Evolutionary conservation across 2,329 filamentous ascomycete genomes (phyloP), one percentile per base, ranked within the genome.

Genomic region (Arachnomyces sp.): DNA sequence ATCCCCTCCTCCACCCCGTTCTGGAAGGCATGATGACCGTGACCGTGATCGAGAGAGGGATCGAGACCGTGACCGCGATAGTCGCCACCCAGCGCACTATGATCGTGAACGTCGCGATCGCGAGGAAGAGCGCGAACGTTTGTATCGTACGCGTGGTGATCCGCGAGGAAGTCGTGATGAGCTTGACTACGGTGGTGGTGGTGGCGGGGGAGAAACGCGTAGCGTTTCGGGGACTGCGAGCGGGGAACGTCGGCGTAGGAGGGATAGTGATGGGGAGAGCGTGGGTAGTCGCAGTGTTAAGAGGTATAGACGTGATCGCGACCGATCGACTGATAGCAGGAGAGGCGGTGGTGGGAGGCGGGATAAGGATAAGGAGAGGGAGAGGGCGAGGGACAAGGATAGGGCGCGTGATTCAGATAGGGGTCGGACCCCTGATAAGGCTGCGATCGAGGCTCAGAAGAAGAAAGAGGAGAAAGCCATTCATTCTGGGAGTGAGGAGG

Each of bases 401-500:
- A 70, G 64, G 69, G 75, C 69, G 71, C 82, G 53, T 66, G 66
- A 60, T 70, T n/a, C n/a, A 28, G 49, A 49, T 36, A 52, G 52
- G 32, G 54, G 57, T 38, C 56, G 51, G 34, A 59, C 58, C 34
- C 56, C 55, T 36, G 57, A 61, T 34, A 59, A 58, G 37, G 54
- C 55, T n/a, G 56, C 57, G 28, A 46, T 39, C 16, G 61, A 54
- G 48, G 52, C 14, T 29, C 42, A 48, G 33, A 38, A 34, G 37
- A 30, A 45, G 40, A 37, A 33, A 40, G 40, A 57, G 53, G 68
- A 71, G 35, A 67, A 65, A 48, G 64, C 64, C 4, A 71, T 88
- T 41, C 81, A 84, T 55, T 90, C 84, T 43, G 92, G 92, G 39
- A 95, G 89, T 57, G 92, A 98, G 66, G 92, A 98, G 65, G 92